Evolutionary conservation across 495 filamentous ascomycete species (phyloP), one percentile per base, ranked within the genome.

Genomic region (Staphylotrichum tortipilum): DNA sequence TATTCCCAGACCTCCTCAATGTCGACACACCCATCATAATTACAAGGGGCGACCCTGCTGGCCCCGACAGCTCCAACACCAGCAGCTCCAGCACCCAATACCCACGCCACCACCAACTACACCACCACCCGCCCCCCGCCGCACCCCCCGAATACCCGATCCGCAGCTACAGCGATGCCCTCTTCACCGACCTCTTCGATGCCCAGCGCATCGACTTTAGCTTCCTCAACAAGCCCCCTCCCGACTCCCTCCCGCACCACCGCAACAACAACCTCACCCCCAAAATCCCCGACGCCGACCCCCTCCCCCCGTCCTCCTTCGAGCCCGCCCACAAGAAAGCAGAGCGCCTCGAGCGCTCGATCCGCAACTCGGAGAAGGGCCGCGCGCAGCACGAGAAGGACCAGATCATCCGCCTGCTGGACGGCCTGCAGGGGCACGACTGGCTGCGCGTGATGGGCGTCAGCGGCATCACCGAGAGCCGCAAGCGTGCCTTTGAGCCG

Each of bases 381-480:
- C 80, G 85, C 1, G 88, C 91, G 3, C 86, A 91, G 67, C 89
- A 96, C 73, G 89, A 97, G 60, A 87, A 89, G 55, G 82, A 88
- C 44, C 84, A 90, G 56, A 78, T 96, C 31, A 86, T 92, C 45
- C 78, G 89, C 7, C 72, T 95, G 31, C 77, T 96, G 31, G 88
- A 92, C 39, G 88, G 88, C 33, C 76, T 99, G 4, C 82, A 85
- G 60, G 82, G 90, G n/a, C 84, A 81, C 31, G 92, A 96, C 61
- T 99, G 92, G 92, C 72, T 96, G 48, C 84, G 86, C 47, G 76
- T 87, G 2, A 91, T 99, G 83, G 92, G 92, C n/a, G 82, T 97
- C 37, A 86, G 79, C 42, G 85, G 86, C 10, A 79, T 89, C 19
- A 88, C 89, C 8, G 91, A 94, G 54, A 76, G 76, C 40, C 84